Evolutionary conservation across 2,329 filamentous ascomycete genomes (phyloP).

Genomic region (Fusarium sp.): DNA sequence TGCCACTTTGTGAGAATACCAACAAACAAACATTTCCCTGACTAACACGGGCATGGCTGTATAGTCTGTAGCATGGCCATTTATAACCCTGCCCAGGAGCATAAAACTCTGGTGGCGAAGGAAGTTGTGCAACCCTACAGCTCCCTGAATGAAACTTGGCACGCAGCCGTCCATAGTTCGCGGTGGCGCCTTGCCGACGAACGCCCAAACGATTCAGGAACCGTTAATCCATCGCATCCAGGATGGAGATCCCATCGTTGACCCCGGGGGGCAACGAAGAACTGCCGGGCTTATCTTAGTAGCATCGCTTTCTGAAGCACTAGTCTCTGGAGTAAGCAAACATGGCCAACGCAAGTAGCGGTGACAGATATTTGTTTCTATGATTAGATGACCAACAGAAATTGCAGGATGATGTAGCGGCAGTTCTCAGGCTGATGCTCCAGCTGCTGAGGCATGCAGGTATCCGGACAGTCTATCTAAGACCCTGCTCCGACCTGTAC

Average conservation of each 20-base stretch:
- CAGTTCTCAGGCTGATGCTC: background rate
- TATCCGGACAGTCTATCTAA: conserved; percentile 20
- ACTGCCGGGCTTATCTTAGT: background rate
- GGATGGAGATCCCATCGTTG: background rate
- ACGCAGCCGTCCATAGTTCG: conserved; percentile 34
- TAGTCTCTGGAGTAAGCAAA: background rate
- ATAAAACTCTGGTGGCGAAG: conserved; percentile 14
- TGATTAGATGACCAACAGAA: background rate
- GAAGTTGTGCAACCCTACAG: conserved; percentile 25
- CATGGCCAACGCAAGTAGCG: background rate
- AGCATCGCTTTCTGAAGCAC: background rate
- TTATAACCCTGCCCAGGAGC: background rate
- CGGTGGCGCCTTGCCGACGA: conserved; percentile 24
- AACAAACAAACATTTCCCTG: background rate
- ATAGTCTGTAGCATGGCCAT: background rate
- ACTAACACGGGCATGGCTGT: background rate
- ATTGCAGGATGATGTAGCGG: conserved; percentile 14
- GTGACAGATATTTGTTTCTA: background rate
- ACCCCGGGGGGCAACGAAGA: background rate
- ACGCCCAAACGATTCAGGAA: background rate
- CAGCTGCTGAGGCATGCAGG: conserved; percentile 20
- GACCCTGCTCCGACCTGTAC: conserved; percentile 8
- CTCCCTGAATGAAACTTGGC: conserved; percentile 31
- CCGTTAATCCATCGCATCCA: background rate
- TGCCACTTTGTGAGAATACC: background rate